Evolutionary conservation across 2,329 filamentous ascomycete genomes (phyloP).

Genomic region (Phaeosphaeriaceae sp.): DNA sequence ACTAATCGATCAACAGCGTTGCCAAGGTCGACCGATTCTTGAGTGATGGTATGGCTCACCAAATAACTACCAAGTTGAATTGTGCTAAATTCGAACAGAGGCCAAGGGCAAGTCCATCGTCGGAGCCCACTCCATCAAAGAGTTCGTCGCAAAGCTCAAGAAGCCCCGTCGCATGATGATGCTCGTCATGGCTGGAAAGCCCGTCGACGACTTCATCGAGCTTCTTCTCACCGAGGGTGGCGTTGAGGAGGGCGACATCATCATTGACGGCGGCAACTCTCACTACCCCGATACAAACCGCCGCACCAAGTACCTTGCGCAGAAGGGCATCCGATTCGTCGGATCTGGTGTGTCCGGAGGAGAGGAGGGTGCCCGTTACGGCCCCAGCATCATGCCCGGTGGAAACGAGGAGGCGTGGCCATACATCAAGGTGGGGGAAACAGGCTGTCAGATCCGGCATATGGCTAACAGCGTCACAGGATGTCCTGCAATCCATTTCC

Average conservation of each 20-base stretch:
- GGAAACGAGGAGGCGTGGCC: conserved; percentile 98
- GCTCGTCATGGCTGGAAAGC: conserved; percentile 96
- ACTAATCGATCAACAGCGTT: conserved; percentile 57
- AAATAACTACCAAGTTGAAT: neutral
- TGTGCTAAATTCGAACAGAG: conserved; percentile 48
- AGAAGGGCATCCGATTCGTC: conserved; percentile 94
- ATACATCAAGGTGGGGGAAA: conserved; percentile 73
- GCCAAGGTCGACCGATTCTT: conserved; percentile 97
- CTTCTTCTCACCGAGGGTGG: conserved; percentile 70
- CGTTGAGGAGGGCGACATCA: conserved; percentile 77
- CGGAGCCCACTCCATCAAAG: conserved; percentile 90
- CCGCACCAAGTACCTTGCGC: conserved; percentile 83
- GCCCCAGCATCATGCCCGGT: conserved; percentile 97
- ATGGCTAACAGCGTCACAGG: conserved; percentile 52
- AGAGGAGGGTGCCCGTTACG: conserved; percentile 98
- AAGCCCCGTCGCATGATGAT: conserved; percentile 96
- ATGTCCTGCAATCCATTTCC: conserved; percentile 96
- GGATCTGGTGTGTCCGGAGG: conserved; percentile 97
- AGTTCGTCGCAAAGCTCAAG: conserved; percentile 97
- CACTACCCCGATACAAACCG: conserved; percentile 99
- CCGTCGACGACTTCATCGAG: conserved; percentile 99
- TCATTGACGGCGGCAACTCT: conserved; percentile 99
- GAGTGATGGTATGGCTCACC: conserved; percentile 63
- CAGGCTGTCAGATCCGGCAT: neutral
- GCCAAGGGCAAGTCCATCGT: conserved; percentile 84